Base-by-base conservation (phyloP, 805 yeast genomes). In the Kodamaea kakaduensis region DNA sequence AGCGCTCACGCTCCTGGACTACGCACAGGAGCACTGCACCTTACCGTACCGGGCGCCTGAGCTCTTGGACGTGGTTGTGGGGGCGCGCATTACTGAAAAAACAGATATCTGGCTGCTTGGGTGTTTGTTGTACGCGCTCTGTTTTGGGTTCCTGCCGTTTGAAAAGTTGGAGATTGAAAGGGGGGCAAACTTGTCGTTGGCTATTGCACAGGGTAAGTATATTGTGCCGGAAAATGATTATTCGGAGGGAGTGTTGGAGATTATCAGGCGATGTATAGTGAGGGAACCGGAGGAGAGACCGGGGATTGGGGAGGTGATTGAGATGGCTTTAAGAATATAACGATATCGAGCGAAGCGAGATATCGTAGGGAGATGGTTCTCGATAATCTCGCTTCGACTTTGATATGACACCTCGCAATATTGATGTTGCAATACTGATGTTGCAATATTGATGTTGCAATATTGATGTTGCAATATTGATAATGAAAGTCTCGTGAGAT, bases 51-150 rank as follows among this genome's bases (percentile, higher is more conserved):
- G 95, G 25, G 95, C 97, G 0, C 97, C 97, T 0, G 97, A 89
- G 52, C 65, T 90, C 30, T 61, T 89, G 39, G 90, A 87, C 50
- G 82, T 87, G 24, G 76, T 75, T 28, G 73, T 85, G 1, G 81
- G 82, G 26, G 57, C 75, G n/a, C 58, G 58, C 5, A 67, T 89
- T 29, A 78, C 79, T 43, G 95, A 85, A 49, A 73, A 75, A 40
- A 79, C 84, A 3, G 97, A 89, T 56, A 76, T 90, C 17, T 89
- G 97, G 97, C 82, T 95, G 3, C 58, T 89, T 18, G 97, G 97
- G 0, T 87, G 96, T 51, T 67, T 87, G 1, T 54, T 87, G 12
- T 89, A 84, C 56, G 77, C 88, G 1, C 60, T 85, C 45, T 69
- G 90, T 56, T 89, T 84, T 60, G 82, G 83, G 0, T 69, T 70